Evolutionary conservation across 78 protist genomes (phyloP), one percentile per base, ranked within the genome.

Genomic region (slime mould (Dictyostelium discoideum)): DNA sequence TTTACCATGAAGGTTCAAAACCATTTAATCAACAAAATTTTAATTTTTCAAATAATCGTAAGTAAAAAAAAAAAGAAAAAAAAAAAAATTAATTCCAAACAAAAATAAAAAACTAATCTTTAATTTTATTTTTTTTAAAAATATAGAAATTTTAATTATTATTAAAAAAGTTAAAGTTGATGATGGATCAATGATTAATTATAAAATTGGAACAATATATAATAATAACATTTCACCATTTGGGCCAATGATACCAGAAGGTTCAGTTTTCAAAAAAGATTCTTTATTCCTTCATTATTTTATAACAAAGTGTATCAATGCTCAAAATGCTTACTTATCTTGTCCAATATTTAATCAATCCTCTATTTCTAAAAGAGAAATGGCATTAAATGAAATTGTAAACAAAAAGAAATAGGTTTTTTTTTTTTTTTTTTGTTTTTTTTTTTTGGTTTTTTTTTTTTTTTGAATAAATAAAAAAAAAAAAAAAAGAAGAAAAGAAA

Each of bases 161-260:
- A 72, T 90, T 73, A 90, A 60, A 82, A 90, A 90, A 69, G 94
- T 90, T 46, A 90, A 72, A 72, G 82, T 44, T 2, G 94, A 72
- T 72, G 88, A 80, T 82, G 86, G 81, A 32, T 48, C 67, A 11
- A 44, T n/a, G 16, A 22, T 82, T 22, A 1, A 80, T 69, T 90
- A 90, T 73, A 83, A 83, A 83, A n/a, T 83, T 48, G 87, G 87
- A 26, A 20, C 76, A 16, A 32, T 29, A 5, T 48, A 48, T 57
- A 83, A 83, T 83, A 63, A 83, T 9, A 83, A 83, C 32, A 83
- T 83, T 4, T 50, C 87, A 20, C 87, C 87, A 60, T 83, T 83
- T 60, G 76, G 77, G 7, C 87, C 87, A 50, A 60, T 83, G 72
- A 50, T 83, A 48, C 87, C 87, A 83, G 76, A 83, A n/a, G 60